Conservation (phyloP, 2,329 filamentous ascomycete genomes). For the Aureobasidium vineae region DNA sequence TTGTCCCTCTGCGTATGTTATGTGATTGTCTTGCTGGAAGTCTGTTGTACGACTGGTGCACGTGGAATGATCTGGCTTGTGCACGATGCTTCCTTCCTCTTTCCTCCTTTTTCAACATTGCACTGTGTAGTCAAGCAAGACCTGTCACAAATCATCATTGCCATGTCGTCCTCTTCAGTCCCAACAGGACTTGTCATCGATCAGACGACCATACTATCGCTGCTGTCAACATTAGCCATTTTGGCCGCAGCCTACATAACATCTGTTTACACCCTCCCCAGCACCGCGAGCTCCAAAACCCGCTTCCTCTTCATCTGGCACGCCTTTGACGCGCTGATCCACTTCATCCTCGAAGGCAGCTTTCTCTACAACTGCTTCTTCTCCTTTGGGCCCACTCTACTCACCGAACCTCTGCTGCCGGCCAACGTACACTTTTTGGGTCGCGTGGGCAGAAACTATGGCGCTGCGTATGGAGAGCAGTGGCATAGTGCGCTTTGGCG, state of each 20-base stretch:
- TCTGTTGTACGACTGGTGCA: background rate
- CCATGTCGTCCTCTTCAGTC: background rate
- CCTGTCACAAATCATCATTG: background rate
- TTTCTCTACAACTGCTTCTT: conserved; percentile 96
- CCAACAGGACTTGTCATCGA: conserved; percentile 39
- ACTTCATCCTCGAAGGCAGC: conserved; percentile 85
- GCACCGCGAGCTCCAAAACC: conserved; percentile 54
- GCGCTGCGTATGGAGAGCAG: conserved; percentile 57
- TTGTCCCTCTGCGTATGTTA: background rate
- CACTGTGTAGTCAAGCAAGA: background rate
- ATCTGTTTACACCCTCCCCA: conserved; percentile 53
- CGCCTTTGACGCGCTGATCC: conserved; percentile 85
- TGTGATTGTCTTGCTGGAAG: background rate
- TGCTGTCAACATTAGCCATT: conserved; percentile 54
- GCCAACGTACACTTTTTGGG: conserved; percentile 55
- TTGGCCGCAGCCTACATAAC: conserved; percentile 54
- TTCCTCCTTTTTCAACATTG: background rate
- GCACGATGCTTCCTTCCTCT: background rate
- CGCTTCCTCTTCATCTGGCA: conserved; percentile 93
- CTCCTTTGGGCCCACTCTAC: conserved; percentile 42
- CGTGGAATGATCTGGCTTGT: conserved; percentile 3
- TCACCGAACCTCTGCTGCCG: conserved; percentile 44
- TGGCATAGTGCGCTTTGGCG: conserved; percentile 58
- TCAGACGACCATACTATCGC: conserved; percentile 54
- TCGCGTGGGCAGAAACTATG: conserved; percentile 55